Percentiles rank a stretch among this genome's conserved stretches.
Conservation (phyloP, 73 alveolate genomes). For the Tetrahymena elliotti region DNA sequence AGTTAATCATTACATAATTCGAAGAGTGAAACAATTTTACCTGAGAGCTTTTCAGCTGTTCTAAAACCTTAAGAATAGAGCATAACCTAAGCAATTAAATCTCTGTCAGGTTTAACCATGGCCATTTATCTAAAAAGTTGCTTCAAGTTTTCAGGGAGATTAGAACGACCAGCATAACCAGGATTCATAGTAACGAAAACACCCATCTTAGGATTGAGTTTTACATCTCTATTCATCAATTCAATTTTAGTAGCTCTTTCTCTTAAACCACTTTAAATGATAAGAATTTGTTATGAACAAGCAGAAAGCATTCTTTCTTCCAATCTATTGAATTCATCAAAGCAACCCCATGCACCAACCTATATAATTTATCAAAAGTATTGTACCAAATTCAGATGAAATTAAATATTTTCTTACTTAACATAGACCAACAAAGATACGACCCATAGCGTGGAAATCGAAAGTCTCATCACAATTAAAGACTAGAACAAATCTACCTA, state of each 20-base stretch:
- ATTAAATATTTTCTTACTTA: constrained; percentile 13
- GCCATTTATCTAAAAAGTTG: constrained; percentile 99
- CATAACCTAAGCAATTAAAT: constrained; percentile 96
- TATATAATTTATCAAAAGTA: neutral
- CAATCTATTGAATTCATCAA: constrained; percentile 93
- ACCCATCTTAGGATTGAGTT: constrained; percentile 95
- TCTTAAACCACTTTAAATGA: constrained; percentile 95
- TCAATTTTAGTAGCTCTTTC: constrained; percentile 89
- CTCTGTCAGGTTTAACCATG: constrained; percentile 98
- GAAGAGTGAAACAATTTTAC: constrained; percentile 89
- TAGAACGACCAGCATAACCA: constrained; percentile 99
- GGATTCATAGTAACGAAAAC: constrained; percentile 99
- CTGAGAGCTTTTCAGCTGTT: constrained; percentile 97
- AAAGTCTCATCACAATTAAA: constrained; percentile 99
- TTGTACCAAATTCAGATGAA: neutral
- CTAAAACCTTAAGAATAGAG: constrained; percentile 97
- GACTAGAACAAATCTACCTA: constrained; percentile 97
- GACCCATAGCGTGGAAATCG: constrained; percentile 99
- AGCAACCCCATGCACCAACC: constrained; percentile 99
- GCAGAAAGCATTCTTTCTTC: constrained; percentile 99
- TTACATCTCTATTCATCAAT: constrained; percentile 92
- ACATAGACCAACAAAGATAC: constrained; percentile 98
- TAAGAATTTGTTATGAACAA: constrained; percentile 91
- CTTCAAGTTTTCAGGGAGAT: constrained; percentile 98
- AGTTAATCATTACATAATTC: constrained; percentile 90